Base-by-base conservation (phyloP, 2,329 filamentous ascomycete species). In the Emmonsiellopsis sp. region DNA sequence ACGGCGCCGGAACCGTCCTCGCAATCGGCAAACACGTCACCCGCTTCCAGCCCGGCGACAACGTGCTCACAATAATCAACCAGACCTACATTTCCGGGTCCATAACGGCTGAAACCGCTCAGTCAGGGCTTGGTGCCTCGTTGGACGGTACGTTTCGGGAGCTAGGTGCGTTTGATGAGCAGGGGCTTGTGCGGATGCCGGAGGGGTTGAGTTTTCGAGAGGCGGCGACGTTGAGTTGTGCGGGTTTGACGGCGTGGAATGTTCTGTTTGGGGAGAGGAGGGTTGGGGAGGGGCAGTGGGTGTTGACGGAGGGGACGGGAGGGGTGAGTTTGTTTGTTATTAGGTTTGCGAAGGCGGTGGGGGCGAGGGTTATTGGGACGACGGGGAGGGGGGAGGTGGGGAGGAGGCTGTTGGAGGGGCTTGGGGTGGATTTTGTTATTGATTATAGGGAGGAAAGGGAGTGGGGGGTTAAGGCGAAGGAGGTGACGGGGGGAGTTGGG, bases 271-370 rank as follows among this genome's bases (percentile, higher is more conserved):
- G 78, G 9, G 66, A 67, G 43, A 65, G 64, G 54, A 61, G 62
- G 6, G 54, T 73, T 6, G 66, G 63, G 55, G 62, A 68, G 1
- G 73, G 71, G 1, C 63, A 72, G 43, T 72, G 65, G 51, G 76
- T 81, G 4, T 65, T 81, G 40, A 76, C 74, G 1, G 77, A 80
- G 56, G 78, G 78, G 1, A 79, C 76, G 0, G 78, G 78, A 3
- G 78, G 77, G 43, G 78, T 80, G 20, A 73, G 68, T 40, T 68
- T 79, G 37, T 77, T 78, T 55, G 77, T 75, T 0, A 56, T 80
- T 1, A 74, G 79, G 65, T 68, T 71, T 58, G 75, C 75, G 0
- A 63, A 68, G 1, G 73, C 74, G 0, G 66, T 65, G 2, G 77
- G 76, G 0, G 73, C 74, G 2, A 70, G 51, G 1, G 74, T 81